Percentiles rank a stretch among this genome's conserved stretches.
Evolutionary conservation across 192 early-diverging fungal genomes (phyloP).

Genomic region (Mortierella claussenii): DNA sequence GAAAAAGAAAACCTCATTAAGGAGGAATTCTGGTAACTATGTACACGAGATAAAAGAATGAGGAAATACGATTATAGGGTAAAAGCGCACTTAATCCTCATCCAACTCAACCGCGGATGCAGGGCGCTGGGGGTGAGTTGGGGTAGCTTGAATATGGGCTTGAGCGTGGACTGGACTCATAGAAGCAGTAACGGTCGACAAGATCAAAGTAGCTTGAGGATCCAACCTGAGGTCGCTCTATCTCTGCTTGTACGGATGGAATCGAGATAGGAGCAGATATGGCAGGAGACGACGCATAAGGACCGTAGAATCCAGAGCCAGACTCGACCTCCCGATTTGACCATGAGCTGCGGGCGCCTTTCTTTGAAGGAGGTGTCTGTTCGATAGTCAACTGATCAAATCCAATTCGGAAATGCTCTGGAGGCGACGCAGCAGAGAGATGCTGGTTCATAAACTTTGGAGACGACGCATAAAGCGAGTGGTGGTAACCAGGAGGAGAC

Average conservation of each 20-base stretch:
- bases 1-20: background rate
- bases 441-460: conserved; percentile 38
- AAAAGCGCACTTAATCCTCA: background rate
- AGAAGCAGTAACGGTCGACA: conserved; percentile 68
- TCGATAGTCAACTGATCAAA: conserved; percentile 32
- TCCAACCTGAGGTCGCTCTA: conserved; percentile 47
- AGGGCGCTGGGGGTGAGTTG: conserved; percentile 41
- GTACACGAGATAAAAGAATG: conserved; percentile 2
- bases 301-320: conserved; percentile 1
- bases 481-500: conserved; percentile 41
- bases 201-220: conserved; percentile 63
- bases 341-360: conserved; percentile 16
- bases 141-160: conserved; percentile 47
- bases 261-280: conserved; percentile 49
- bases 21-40: background rate
- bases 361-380: background rate
- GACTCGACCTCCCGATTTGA: conserved; percentile 8
- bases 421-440: conserved; percentile 30
- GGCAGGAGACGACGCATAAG: conserved; percentile 2
- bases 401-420: conserved; percentile 38
- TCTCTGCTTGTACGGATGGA: conserved; percentile 5
- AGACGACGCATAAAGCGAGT: conserved; percentile 45
- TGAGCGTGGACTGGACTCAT: conserved; percentile 48
- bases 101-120: conserved; percentile 33
- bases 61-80: background rate